Base-by-base conservation (phyloP, 2,329 filamentous ascomycete genomes). In the Rugonectria rugulosa region DNA sequence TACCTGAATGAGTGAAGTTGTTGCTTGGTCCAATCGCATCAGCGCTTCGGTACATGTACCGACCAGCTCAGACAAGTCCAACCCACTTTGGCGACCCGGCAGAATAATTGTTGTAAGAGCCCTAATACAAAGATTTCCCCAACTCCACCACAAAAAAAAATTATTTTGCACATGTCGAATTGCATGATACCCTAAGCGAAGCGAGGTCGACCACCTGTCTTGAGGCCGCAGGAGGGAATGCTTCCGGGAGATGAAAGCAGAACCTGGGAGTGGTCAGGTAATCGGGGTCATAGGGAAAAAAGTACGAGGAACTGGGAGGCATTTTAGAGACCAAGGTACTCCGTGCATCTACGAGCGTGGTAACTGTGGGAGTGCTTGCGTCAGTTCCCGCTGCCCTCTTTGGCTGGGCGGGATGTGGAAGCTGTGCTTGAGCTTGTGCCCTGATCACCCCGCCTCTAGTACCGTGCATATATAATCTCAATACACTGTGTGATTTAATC, bases 61-160 rank as follows among this genome's bases (percentile, higher is more conserved):
- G 19, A 40, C 37, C 37, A 14, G 19, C 14, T 21, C 48, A 43
- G 26, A 51, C 31, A 34, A 12, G 23, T n/a, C n/a, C n/a, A n/a
- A n/a, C 7, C 37, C 23, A 20, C 32, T 42, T 42, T 15, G 23
- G 24, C 21, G 24, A 9, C 21, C n/a, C 38, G 29, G 40, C 23
- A n/a, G n/a, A n/a, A n/a, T 9, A 32, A 32, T 5, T 32, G 40
- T 24, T 20, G 42, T 21, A 53, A 41, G 55, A 66, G 60, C 64
- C 64, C 64, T 66, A 67, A 66, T 51, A 40, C 12, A 54, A 44
- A 48, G 41, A 37, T 20, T 36, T 23, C 10, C 5, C 29, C 27
- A 47, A 54, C 43, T 43, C 50, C 51, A 49, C 57, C 61, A 67
- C 61, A 66, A 63, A 60, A 63, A 60, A 60, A 53, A 53, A 53